phyloP scores from a whole-genome alignment of 2,329 filamentous ascomycete species.

The Scortechinia acanthostroma region DNA sequence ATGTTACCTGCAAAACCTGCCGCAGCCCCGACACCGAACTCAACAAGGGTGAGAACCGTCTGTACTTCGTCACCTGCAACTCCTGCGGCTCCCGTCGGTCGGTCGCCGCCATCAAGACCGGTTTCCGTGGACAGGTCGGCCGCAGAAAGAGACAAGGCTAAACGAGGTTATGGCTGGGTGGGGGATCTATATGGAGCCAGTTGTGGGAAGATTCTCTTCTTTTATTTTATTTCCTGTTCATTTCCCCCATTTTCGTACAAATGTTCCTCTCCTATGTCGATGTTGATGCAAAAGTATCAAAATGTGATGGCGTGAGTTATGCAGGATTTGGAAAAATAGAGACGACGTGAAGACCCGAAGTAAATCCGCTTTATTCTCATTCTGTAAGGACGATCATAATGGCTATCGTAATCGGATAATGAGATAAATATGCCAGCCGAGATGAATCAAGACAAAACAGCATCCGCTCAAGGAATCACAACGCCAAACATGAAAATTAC shows the following conservation, averaged over 20 bases:
- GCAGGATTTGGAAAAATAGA: background rate
- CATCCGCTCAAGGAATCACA: background rate
- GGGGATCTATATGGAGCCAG: background rate
- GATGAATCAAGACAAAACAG: background rate
- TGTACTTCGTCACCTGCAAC: background rate
- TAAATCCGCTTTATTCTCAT: too few species aligned
- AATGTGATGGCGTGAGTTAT: background rate
- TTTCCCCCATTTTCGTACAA: background rate
- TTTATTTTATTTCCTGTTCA: background rate
- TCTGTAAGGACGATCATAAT: too few species aligned
- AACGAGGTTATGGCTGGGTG: too few species aligned
- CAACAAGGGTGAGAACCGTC: constrained; percentile 94
- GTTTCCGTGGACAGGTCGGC: constrained; percentile 99
- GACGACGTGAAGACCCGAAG: background rate
- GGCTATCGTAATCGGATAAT: too few species aligned
- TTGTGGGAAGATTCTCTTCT: background rate
- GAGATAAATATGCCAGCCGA: too few species aligned
- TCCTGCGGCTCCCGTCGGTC: constrained; percentile 75
- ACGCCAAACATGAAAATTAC: background rate
- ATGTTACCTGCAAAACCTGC: constrained; percentile 98
- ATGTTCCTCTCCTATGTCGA: background rate
- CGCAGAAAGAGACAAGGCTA: background rate
- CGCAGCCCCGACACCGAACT: constrained; percentile 89
- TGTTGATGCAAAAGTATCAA: background rate
- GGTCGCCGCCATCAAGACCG: constrained; percentile 97